Base-by-base conservation (phyloP, 106 monocot species). In the Acorus calamus region DNA sequence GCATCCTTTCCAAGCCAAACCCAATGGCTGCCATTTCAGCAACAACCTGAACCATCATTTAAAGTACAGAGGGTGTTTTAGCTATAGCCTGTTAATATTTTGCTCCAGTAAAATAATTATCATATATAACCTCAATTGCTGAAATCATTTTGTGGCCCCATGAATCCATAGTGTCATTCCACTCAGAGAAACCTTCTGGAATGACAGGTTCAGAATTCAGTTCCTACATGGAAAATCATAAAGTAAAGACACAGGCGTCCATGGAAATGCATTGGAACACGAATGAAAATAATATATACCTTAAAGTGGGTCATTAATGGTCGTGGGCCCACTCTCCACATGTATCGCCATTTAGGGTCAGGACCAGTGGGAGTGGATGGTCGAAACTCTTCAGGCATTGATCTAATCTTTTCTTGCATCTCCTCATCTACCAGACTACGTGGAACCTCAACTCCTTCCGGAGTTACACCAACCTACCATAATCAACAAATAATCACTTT, bases 301-400 rank as follows among this genome's bases (percentile, higher is more conserved):
- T 94, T 76, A 50, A 89, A 94, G 7, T 70, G 49, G 52, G 94
- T 94, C 45, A 73, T 80, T 76, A 63, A 50, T 65, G 94, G 94
- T 1, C 89, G 81, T 52, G 89, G 81, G 14, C 94, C 94, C 2
- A 86, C 81, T 76, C 94, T 89, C 94, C 94, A 94, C 94, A 94
- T 94, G 73, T 89, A 94, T 56, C 94, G 67, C 94, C 94, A 94
- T 79, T 94, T 94, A 14, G 89, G 94, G 77, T 94, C 94, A 47
- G 86, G 79, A 7, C 84, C 82, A 14, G 54, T 65, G 13, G 94
- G 94, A 49, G 67, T 75, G 4, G 70, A 71, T 66, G 94, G 94
- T 50, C 66, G 83, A 66, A 60, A 74, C 61, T 84, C 83, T 45
- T 86, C 66, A 0, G 94, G 84, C 72, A 94, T 89, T 54, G 11